Base-by-base conservation (phyloP, 768 basidiomycete genomes). In the Lentinula aciculospora region DNA sequence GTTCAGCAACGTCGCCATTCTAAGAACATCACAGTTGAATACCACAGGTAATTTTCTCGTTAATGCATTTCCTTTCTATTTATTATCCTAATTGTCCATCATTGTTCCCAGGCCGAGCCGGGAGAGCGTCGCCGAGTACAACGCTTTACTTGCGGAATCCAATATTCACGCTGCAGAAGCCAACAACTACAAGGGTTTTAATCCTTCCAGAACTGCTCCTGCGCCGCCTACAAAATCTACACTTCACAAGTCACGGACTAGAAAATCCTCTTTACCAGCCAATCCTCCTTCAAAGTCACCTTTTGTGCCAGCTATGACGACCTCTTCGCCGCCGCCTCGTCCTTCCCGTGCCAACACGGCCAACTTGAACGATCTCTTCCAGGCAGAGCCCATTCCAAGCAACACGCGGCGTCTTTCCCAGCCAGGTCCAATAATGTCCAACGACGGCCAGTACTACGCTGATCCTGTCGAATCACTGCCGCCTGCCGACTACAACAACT, bases 331-430 rank as follows among this genome's bases (percentile, higher is more conserved):
- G 1, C 91, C 91, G 8, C 85, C 87, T 1, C 81, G 92, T 44
- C 92, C 92, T 0, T 91, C 89, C 46, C 81, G 92, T 57, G 88
- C 87, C 59, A 94, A 94, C 69, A 94, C 92, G 3, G 88, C 86
- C 32, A 92, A 79, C 56, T 77, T 93, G 49, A 84, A 80, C 71
- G 91, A 94, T 72, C 73, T 92, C 65, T 86, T 86, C 68, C 74
- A 82, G 34, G 54, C 40, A 28, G 54, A 56, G 28, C 54, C 39
- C 15, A 44, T 45, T 25, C 25, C 42, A 31, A 28, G 27, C 44
- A 36, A 53, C 8, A 12, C 32, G 15, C n/a, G 54, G 25, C 39
- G 54, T 23, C 44, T 56, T 19, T 54, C 53, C 17, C 53, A 54
- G 37, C 53, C 54, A 44, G 40, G 32, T 23, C 54, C 40, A 19